Conservation (phyloP, 164 flowering plant genomes). For the Berberis vulgaris region DNA sequence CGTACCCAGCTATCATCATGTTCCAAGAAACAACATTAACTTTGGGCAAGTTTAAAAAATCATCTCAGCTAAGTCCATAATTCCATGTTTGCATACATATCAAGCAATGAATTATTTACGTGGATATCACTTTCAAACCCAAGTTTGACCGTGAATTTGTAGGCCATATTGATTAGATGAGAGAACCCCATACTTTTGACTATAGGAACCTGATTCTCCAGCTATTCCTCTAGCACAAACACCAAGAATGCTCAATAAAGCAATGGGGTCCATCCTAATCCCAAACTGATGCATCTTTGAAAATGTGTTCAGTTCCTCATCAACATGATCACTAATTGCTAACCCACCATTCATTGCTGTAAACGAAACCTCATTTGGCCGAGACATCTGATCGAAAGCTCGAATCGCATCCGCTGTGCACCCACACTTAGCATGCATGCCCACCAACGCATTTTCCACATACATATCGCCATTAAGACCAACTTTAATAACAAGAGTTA, state of each 20-base stretch:
- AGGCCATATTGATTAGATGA: constrained; percentile 24
- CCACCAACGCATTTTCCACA: constrained; percentile 68
- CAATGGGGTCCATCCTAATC: constrained; percentile 48
- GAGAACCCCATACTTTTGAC: constrained; percentile 8
- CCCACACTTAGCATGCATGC: constrained; percentile 69
- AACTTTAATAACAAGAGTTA: constrained; percentile 38
- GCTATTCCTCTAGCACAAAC: constrained; percentile 37
- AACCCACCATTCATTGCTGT: constrained; percentile 69
- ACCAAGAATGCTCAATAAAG: constrained; percentile 59
- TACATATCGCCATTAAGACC: constrained; percentile 53
- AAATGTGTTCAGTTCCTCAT: constrained; percentile 58
- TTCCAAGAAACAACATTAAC: constrained; percentile 59
- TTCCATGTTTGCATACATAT: constrained; percentile 56
- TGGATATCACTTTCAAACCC: constrained; percentile 52
- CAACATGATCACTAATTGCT: constrained; percentile 31
- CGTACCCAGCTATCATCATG: constrained; percentile 73
- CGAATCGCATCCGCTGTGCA: constrained; percentile 36
- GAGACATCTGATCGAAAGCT: constrained; percentile 38
- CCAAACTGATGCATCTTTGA: constrained; percentile 44
- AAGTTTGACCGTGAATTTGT: constrained; percentile 49
- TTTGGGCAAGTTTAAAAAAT: constrained; percentile 30
- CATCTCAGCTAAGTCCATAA: constrained; percentile 54
- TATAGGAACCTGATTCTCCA: constrained; percentile 16
- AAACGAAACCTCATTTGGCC: constrained; percentile 70
- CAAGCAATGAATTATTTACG: constrained; percentile 53